These are phyloP conservation scores for Seiridium unicorne DNA, from an alignment of 2,329 filamentous ascomycete species.

Conservation along the genomic window DNA sequence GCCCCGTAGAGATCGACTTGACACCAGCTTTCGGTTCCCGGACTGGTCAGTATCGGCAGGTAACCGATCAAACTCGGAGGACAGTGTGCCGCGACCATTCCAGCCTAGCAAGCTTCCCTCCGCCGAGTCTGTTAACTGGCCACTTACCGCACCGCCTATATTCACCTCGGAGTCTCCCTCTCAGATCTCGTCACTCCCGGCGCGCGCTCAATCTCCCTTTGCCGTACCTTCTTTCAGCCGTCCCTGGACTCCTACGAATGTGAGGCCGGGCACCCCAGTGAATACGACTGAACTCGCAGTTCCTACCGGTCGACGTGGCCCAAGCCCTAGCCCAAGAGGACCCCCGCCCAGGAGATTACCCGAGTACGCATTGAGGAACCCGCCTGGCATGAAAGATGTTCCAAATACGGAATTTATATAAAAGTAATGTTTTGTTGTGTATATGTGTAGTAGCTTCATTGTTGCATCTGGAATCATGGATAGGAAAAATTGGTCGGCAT, in stretches of 20 bases:
- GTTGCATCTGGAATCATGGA: not conserved
- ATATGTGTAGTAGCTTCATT: not conserved
- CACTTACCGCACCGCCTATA: not conserved
- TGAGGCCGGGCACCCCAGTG: conserved; percentile 8
- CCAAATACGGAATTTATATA: conserved; percentile 4
- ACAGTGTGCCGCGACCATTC: not conserved
- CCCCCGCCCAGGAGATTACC: not conserved
- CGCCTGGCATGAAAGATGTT: conserved; percentile 1
- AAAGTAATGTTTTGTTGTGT: not conserved
- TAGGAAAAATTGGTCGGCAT: not conserved
- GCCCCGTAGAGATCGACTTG: not conserved
- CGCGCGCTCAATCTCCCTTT: conserved; percentile 6
- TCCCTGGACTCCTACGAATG: conserved; percentile 9
- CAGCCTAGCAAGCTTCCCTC: not conserved
- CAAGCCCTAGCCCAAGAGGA: not conserved
- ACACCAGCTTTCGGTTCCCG: conserved; percentile 2
- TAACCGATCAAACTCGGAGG: not conserved
- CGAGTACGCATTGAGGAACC: not conserved
- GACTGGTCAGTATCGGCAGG: not conserved
- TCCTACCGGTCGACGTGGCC: not conserved
- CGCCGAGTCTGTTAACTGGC: not conserved
- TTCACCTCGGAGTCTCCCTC: not conserved
- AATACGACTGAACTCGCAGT: conserved; percentile 9
- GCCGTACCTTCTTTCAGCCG: conserved; percentile 11
- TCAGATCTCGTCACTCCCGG: not conserved